phyloP scores from a whole-genome alignment of 495 filamentous ascomycete genomes.

The Xylaria flabelliformis region DNA sequence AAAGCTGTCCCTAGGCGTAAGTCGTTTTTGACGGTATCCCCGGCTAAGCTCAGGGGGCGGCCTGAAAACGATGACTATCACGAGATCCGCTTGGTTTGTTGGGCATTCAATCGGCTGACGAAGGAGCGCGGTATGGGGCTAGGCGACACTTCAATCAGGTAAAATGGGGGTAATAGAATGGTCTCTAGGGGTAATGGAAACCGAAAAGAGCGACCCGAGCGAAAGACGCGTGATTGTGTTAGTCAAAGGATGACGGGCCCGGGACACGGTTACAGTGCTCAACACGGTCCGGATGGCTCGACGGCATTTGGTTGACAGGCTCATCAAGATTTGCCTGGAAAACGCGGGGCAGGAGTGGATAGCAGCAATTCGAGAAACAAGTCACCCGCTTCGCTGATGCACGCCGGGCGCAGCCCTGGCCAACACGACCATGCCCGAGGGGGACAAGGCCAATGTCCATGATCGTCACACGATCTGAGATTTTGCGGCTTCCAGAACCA shows the following conservation, averaged over 20 bases:
- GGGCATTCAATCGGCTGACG: constrained; percentile 43
- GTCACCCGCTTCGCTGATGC: constrained; percentile 25
- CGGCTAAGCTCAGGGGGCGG: constrained; percentile 19
- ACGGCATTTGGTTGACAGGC: constrained; percentile 13
- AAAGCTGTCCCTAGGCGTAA: constrained; percentile 28
- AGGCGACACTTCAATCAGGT: constrained; percentile 42
- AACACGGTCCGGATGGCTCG: constrained; percentile 25
- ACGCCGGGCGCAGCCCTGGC: constrained; percentile 16
- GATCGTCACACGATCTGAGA: constrained; percentile 30
- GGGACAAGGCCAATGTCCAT: constrained; percentile 24
- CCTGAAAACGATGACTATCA: constrained; percentile 37
- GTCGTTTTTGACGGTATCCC: constrained; percentile 15
- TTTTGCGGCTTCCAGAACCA: constrained; percentile 30
- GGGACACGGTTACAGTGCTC: constrained; percentile 20
- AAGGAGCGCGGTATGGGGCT: constrained; percentile 30
- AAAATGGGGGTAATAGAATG: constrained; percentile 44
- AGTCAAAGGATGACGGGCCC: constrained; percentile 26
- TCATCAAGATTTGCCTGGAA: not conserved
- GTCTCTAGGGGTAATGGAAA: constrained; percentile 32
- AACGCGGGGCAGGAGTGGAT: constrained; percentile 26
- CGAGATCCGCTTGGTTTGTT: constrained; percentile 35
- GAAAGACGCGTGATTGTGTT: constrained; percentile 26
- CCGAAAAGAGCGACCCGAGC: constrained; percentile 21
- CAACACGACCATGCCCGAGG: constrained; percentile 27
- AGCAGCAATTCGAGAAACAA: constrained; percentile 16